phyloP scores from a whole-genome alignment of 371 early-diverging fungal species.

The Saksenaea vasiformis region DNA sequence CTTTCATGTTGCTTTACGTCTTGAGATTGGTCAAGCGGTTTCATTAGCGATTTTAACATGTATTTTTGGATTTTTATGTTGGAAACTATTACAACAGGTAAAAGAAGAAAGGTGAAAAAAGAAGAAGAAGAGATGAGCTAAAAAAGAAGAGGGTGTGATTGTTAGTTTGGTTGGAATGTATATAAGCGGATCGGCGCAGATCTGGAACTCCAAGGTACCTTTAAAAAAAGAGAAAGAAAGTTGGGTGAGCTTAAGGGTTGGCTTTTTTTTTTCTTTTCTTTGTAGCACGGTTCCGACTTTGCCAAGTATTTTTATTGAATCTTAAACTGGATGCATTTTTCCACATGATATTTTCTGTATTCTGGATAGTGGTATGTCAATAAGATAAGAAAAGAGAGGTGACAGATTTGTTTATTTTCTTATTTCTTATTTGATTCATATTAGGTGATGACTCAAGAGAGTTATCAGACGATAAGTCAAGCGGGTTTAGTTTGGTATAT shows the following conservation, averaged over 20 bases:
- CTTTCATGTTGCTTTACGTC: constrained; percentile 31
- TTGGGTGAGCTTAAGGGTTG: neutral
- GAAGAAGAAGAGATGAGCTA: neutral
- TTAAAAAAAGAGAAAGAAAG: neutral
- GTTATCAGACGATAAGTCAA: constrained; percentile 27
- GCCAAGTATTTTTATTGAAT: constrained; percentile 37
- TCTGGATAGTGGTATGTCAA: constrained; percentile 35
- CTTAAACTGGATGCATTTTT: constrained; percentile 53
- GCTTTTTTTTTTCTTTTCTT: neutral
- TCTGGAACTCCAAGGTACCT: constrained; percentile 38
- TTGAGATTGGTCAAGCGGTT: constrained; percentile 37
- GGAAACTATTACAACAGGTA: constrained; percentile 39
- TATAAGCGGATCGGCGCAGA: constrained; percentile 52
- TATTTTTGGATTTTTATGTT: constrained; percentile 31
- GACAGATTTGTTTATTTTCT: neutral
- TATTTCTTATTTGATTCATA: no score
- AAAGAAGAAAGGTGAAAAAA: neutral
- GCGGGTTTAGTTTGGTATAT: constrained; percentile 36
- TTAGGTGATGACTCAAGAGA: constrained; percentile 47
- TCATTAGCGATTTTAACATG: constrained; percentile 24
- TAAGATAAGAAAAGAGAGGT: neutral
- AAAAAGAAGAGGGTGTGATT: no score
- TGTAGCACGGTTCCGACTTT: constrained; percentile 36
- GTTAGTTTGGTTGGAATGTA: constrained; percentile 50
- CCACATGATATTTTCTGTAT: constrained; percentile 44